These are phyloP conservation scores for Populus trichocarpa DNA, from an alignment of 441 rosid genomes.

Conservation along the genomic window DNA sequence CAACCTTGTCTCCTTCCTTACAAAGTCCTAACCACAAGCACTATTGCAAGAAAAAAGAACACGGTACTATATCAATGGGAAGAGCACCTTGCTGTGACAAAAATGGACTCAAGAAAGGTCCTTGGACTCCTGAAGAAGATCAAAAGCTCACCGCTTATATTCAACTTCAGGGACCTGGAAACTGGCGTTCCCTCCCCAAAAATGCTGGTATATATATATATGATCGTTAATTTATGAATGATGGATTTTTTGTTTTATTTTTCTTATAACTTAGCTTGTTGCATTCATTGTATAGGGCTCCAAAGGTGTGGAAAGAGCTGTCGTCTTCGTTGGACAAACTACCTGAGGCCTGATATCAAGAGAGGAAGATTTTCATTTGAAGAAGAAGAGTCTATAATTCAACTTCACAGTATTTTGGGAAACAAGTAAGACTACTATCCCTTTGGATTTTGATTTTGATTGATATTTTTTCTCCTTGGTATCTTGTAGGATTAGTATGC, in stretches of 20 bases:
- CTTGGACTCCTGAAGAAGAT: conserved; percentile 94
- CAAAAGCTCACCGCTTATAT: conserved; percentile 61
- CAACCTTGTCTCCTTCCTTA: not conserved
- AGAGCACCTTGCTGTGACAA: conserved; percentile 95
- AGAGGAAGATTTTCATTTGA: conserved; percentile 48
- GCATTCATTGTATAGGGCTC: conserved; percentile 29
- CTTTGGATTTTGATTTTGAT: not conserved
- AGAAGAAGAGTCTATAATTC: conserved; percentile 44
- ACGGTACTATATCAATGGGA: conserved; percentile 45
- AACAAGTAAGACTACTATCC: conserved; percentile 34
- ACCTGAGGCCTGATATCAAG: conserved; percentile 52
- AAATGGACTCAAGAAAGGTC: conserved; percentile 86
- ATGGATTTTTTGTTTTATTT: not conserved
- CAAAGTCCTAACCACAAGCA: not conserved
- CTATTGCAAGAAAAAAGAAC: not conserved
- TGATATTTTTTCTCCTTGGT: not conserved
- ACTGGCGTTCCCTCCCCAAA: conserved; percentile 87
- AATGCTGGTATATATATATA: conserved; percentile 56
- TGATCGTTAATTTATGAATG: not conserved
- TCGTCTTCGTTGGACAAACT: conserved; percentile 56
- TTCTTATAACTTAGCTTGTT: not conserved
- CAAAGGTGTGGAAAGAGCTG: conserved; percentile 61
- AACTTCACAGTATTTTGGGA: conserved; percentile 45
- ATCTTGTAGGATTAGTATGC: too few species aligned
- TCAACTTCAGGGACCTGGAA: conserved; percentile 70